Percentiles rank a stretch among this genome's conserved stretches.
phyloP scores from a whole-genome alignment of 305 asterid genomes.

The Salvia sclarea region DNA sequence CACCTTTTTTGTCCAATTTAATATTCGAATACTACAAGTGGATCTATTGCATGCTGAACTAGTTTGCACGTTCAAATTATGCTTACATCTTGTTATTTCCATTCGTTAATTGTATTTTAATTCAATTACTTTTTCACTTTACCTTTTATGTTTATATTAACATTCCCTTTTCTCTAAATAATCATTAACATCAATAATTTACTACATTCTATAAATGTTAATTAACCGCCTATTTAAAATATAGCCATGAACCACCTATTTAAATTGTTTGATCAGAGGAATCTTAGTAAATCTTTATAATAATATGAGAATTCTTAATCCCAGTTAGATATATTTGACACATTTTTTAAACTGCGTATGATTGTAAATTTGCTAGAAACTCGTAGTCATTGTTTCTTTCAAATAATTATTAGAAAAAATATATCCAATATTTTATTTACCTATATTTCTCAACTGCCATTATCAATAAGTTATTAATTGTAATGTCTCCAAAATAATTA shows the following conservation, averaged over 20 bases:
- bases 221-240: too few species aligned
- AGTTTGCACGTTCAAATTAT: constrained; percentile 22
- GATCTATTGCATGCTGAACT: constrained; percentile 30
- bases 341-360: not conserved
- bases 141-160: not conserved
- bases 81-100: constrained; percentile 9
- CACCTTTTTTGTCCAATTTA: not conserved
- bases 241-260: too few species aligned
- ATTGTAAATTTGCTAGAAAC: not conserved
- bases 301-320: too few species aligned
- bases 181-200: not conserved
- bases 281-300: too few species aligned
- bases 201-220: too few species aligned
- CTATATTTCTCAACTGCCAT: constrained; percentile 22
- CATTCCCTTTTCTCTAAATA: not conserved
- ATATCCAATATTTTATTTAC: not conserved
- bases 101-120: constrained; percentile 9
- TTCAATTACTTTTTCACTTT: constrained; percentile 9
- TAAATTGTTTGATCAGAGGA: too few species aligned
- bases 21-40: constrained; percentile 12
- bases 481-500: constrained; percentile 37
- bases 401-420: not conserved
- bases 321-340: too few species aligned
- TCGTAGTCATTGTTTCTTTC: not conserved
- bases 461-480: constrained; percentile 15